phyloP scores from a whole-genome alignment of 768 basidiomycete genomes.

The Candolleomyces efflorescens region DNA sequence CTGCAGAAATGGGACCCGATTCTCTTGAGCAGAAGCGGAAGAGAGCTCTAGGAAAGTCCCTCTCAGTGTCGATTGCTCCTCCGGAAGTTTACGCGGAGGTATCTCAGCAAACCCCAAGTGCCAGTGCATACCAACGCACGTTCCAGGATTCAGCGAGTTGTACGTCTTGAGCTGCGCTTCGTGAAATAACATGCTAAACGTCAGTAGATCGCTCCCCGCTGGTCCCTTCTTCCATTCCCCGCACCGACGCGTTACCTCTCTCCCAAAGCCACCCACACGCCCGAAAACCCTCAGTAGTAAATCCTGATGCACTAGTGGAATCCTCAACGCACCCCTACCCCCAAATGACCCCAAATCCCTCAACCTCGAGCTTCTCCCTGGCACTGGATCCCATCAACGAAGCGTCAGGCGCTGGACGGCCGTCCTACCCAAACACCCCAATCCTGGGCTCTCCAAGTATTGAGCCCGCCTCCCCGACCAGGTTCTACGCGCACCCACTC shows the following conservation, averaged over 20 bases:
- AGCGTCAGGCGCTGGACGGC: constrained; percentile 21
- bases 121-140: constrained; percentile 24
- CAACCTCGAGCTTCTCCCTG: constrained; percentile 29
- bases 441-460: constrained; percentile 25
- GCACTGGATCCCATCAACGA: constrained; percentile 32
- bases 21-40: constrained; percentile 52
- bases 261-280: constrained; percentile 71
- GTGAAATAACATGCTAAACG: neutral
- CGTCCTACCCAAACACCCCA: constrained; percentile 19
- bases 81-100: constrained; percentile 39
- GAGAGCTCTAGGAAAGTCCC: constrained; percentile 52
- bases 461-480: constrained; percentile 24
- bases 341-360: constrained; percentile 20
- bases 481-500: constrained; percentile 12
- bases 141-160: constrained; percentile 18
- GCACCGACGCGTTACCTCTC: constrained; percentile 48
- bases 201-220: constrained; percentile 31
- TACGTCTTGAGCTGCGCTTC: constrained; percentile 9
- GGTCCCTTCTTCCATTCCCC: constrained; percentile 42
- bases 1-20: constrained; percentile 48
- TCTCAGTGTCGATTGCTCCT: constrained; percentile 61
- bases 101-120: constrained; percentile 18
- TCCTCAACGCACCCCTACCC: constrained; percentile 35
- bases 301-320: constrained; percentile 4
- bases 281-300: constrained; percentile 62